phyloP scores from a whole-genome alignment of 2,329 filamentous ascomycete species.

The Phaeosphaeriaceae sp. region DNA sequence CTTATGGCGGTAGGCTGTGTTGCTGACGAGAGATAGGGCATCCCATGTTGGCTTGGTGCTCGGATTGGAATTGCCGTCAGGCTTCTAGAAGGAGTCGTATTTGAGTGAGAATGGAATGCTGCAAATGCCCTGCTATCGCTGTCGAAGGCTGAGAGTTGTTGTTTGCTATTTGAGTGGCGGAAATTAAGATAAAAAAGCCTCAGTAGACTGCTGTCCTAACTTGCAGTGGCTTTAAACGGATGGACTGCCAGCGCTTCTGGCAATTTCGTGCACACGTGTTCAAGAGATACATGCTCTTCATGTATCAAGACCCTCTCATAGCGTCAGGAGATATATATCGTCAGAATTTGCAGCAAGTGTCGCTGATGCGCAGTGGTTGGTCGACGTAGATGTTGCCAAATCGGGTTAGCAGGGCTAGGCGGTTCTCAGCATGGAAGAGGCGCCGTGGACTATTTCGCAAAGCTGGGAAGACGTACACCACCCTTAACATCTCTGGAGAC shows the following conservation, averaged over 20 bases:
- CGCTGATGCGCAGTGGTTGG: constrained; percentile 1
- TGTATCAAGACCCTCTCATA: neutral
- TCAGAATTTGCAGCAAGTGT: neutral
- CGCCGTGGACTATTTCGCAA: constrained; percentile 25
- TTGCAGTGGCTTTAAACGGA: neutral
- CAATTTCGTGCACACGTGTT: neutral
- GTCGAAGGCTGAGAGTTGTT: neutral
- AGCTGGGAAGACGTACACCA: constrained; percentile 28
- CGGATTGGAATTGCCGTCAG: neutral
- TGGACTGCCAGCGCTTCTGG: neutral
- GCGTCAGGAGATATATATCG: neutral
- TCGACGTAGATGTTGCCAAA: constrained; percentile 1
- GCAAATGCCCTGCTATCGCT: neutral
- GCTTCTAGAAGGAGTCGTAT: neutral
- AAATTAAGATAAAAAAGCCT: neutral
- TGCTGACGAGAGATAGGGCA: neutral
- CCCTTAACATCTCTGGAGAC: constrained; percentile 20
- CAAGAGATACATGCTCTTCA: neutral
- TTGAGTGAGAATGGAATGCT: neutral
- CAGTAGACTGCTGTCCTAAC: neutral
- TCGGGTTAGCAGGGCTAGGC: constrained; percentile 2
- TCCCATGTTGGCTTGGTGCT: neutral
- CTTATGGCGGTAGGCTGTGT: neutral
- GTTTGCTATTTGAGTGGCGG: neutral
- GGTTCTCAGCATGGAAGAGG: constrained; percentile 20